Base-by-base conservation (phyloP, 2,329 filamentous ascomycete species). In the Neofusicoccum sp. region DNA sequence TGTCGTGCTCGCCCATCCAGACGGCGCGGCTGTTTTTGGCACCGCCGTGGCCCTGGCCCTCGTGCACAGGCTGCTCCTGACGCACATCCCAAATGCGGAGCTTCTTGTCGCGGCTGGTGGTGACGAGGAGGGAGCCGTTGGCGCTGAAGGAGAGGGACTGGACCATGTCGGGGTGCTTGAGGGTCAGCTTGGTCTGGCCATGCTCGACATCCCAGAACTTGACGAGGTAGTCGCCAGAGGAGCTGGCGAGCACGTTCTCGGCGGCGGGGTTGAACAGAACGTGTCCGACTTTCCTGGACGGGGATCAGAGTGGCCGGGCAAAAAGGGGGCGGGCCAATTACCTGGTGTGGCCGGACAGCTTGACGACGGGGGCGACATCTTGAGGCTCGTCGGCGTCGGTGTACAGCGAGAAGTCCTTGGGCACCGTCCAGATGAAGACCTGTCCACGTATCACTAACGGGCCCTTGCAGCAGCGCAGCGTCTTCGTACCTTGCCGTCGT, bases 41-140 rank as follows among this genome's bases (percentile, higher is more conserved):
- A 61, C 95, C 95, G 31, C 87, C 84, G 75, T 99, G 95, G 63
- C 95, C 95, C 4, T 86, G 79, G 12, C 88, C 86, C 73, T 97
- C 93, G 71, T 96, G 89, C 4, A 89, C 89, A 12, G 93, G 86
- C 76, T 85, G 89, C 78, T 98, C 89, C 80, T 97, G 93, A 72
- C 95, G 89, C 62, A 93, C 91, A 82, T 99, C 95, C 95, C 95
- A 99, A 65, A 98, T 88, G 63, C 95, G 89, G 65, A 99, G 84
- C 81, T 96, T 97, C 88, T 99, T 99, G 84, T 99, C 95, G 70
- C 95, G 86, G 63, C 92, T 96, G 7, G 95, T 98, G 6, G 95
- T 98, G 51, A 90, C 93, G 63, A 99, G 79, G 73, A 95, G 83
- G 61, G 87, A 87, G 63, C 95, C 95, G 68, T 90, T 89, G 65